These are phyloP conservation scores for Pseudomassariella vexata DNA, from an alignment of 2,329 filamentous ascomycete genomes.

Conservation along the genomic window DNA sequence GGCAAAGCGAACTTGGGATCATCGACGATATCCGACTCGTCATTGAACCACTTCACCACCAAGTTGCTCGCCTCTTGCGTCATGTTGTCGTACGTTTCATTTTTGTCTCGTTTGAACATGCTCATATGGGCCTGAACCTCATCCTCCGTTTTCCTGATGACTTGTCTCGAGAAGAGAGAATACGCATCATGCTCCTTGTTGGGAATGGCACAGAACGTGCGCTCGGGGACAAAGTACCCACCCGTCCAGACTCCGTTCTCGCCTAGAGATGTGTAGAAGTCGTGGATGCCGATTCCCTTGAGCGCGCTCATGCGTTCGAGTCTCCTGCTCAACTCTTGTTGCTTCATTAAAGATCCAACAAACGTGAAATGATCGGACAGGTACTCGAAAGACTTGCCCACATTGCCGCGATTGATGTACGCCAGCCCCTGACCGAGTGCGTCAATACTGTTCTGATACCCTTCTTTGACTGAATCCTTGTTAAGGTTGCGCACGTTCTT, in stretches of 20 bases:
- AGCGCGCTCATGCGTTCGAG: constrained; percentile 57
- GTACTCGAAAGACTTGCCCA: constrained; percentile 68
- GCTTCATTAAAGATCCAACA: constrained; percentile 71
- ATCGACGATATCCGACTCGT: constrained; percentile 38
- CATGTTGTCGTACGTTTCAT: constrained; percentile 60
- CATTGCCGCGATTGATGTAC: constrained; percentile 52
- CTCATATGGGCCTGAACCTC: constrained; percentile 69
- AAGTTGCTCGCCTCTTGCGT: constrained; percentile 51
- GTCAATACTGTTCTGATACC: constrained; percentile 43
- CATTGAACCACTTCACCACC: constrained; percentile 51
- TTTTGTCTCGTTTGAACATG: constrained; percentile 58
- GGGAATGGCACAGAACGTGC: constrained; percentile 76
- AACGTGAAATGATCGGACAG: constrained; percentile 80
- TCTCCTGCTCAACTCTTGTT: constrained; percentile 64
- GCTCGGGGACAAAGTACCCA: constrained; percentile 55
- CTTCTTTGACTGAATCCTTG: constrained; percentile 39
- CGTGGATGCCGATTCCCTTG: constrained; percentile 61
- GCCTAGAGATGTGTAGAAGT: constrained; percentile 73
- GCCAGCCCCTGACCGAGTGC: constrained; percentile 47
- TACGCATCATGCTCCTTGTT: constrained; percentile 37
- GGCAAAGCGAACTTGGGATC: constrained; percentile 39
- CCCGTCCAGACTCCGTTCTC: constrained; percentile 61
- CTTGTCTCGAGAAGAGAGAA: constrained; percentile 41
- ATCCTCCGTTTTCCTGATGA: constrained; percentile 61
- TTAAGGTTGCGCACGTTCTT: constrained; percentile 40